Base-by-base conservation (phyloP, 331 rosid species). In the Dryas integrifolia region DNA sequence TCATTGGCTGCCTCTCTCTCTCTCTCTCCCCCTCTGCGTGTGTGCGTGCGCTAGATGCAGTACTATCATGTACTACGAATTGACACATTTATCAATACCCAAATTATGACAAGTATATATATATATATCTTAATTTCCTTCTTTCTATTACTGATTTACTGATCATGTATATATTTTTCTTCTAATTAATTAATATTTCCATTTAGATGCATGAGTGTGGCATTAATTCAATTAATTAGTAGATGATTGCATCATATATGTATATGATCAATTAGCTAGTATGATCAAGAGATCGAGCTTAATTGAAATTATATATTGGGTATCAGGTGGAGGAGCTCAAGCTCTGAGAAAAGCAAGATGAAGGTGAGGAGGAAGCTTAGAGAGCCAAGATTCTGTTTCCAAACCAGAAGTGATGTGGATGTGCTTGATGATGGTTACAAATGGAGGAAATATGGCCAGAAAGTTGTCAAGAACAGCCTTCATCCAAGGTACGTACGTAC, bases 351-450 rank as follows among this genome's bases (percentile, higher is more conserved):
- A 74, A 85, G 67, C 87, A 91, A 91, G 84, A 85, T 86, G 90
- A 91, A 89, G 76, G 91, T 91, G 80, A 86, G 97, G 80, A 89
- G 97, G 81, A 91, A 91, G 87, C 87, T 91, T 62, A 91, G 97
- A 62, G 97, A 91, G 63, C 97, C 97, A 80, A 77, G 97, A 80
- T 91, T 91, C 78, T 91, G 97, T 81, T 91, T 91, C 81, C 97
- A 91, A 73, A 91, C 96, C 68, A 85, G 96, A 76, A 91, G 97
- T 72, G 97, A 91, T 57, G 92, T 91, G 26, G 97, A 91, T 83
- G 97, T 91, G 10, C 97, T 91, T 87, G 97, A 91, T 85, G 97
- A 91, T 85, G 97, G 97, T 65, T 91, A 91, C 77, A 91, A 91
- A 82, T 91, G 97, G 97, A 84, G 97, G 85, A 91, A 91, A 70